phyloP scores from a whole-genome alignment of 441 rosid genomes.

The Isatis lusitanica region DNA sequence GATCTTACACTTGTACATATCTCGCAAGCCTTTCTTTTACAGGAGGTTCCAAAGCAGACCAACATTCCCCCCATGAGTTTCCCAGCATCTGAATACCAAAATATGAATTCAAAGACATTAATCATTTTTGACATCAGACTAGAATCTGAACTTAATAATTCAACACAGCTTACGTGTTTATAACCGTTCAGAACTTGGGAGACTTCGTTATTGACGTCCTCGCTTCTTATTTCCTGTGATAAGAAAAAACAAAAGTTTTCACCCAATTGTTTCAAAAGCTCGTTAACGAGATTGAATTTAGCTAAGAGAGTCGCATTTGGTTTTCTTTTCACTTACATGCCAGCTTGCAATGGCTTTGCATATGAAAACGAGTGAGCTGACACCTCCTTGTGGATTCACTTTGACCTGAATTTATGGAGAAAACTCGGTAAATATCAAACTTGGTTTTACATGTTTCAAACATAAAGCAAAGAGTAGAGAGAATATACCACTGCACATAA shows the following conservation, averaged over 20 bases:
- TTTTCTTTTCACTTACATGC: constrained; percentile 61
- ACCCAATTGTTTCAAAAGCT: neutral
- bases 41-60: constrained; percentile 83
- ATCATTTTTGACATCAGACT: neutral
- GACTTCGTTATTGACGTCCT: constrained; percentile 84
- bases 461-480: neutral
- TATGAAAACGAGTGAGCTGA: constrained; percentile 82
- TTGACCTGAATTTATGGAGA: constrained; percentile 56
- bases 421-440: neutral
- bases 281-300: neutral
- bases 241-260: neutral
- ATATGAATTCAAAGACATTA: constrained; percentile 6
- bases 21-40: constrained; percentile 83
- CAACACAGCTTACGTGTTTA: constrained; percentile 60
- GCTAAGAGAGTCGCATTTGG: neutral
- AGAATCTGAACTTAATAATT: neutral
- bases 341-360: constrained; percentile 97
- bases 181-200: constrained; percentile 88
- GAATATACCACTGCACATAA: constrained; percentile 86
- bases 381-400: constrained; percentile 88
- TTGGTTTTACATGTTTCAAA: constrained; percentile 3
- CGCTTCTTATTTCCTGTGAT: constrained; percentile 80
- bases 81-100: constrained; percentile 66
- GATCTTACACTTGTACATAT: constrained; percentile 62
- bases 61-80: constrained; percentile 84